Evolutionary conservation across 1,139 yeast genomes (phyloP).

Genomic region (Geotrichum histeridarum): DNA sequence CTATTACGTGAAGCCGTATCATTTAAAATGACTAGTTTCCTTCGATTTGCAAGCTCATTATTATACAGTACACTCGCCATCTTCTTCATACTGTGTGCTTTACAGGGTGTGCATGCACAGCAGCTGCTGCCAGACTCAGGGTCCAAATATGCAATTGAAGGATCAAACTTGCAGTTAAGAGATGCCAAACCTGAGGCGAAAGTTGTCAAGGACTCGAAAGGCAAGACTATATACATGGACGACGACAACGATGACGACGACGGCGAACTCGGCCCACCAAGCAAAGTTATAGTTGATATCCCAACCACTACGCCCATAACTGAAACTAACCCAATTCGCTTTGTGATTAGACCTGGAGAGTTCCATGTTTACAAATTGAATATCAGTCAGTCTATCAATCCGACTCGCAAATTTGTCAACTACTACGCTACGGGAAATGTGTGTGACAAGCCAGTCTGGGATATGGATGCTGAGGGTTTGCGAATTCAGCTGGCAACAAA

Average conservation of each 20-base stretch:
- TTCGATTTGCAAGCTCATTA: no score
- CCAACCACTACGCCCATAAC: slow-evolving; percentile 23
- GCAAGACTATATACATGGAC: background rate
- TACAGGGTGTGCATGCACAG: no score
- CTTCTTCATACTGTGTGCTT: no score
- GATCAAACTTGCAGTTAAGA: no score
- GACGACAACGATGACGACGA: background rate
- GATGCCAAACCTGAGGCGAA: no score
- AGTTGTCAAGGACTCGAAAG: no score
- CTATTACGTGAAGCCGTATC: no score
- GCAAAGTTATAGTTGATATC: slow-evolving; percentile 1
- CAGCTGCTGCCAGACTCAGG: no score
- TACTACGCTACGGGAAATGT: slow-evolving; percentile 17
- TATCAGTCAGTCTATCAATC: slow-evolving; percentile 6
- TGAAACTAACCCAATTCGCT: slow-evolving; percentile 26
- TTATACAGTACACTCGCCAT: no score
- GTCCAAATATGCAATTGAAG: no score
- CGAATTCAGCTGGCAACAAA: slow-evolving; percentile 13
- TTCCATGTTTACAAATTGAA: slow-evolving; percentile 28
- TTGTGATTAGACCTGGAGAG: slow-evolving; percentile 30
- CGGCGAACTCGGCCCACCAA: slow-evolving; percentile 11
- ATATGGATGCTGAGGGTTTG: slow-evolving; percentile 17
- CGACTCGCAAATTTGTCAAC: slow-evolving; percentile 19
- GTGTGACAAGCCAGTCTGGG: slow-evolving; percentile 22
- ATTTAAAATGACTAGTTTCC: no score